Conservation (phyloP, 371 early-diverging fungal genomes). For the Syncephalastrum sp. region DNA sequence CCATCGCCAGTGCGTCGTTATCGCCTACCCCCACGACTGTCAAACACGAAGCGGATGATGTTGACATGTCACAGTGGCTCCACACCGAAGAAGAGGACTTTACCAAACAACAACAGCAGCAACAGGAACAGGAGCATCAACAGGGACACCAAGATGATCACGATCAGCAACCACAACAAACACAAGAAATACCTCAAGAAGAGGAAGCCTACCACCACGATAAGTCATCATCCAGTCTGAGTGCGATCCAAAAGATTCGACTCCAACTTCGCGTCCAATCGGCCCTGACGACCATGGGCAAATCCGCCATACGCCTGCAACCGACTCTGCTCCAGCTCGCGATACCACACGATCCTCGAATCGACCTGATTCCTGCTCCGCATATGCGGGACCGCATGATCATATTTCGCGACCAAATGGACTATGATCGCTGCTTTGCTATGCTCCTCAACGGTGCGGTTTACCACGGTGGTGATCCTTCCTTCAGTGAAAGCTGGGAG, state of each 20-base stretch:
- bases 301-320: constrained; percentile 26
- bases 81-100: not conserved
- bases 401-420: constrained; percentile 52
- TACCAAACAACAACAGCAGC: not conserved
- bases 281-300: constrained; percentile 20
- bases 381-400: constrained; percentile 64
- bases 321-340: constrained; percentile 45
- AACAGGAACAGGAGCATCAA: not conserved
- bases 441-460: constrained; percentile 47
- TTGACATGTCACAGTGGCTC: not conserved
- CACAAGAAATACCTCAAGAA: not conserved
- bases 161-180: not conserved
- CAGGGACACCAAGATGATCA: too few relatives aligned
- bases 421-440: constrained; percentile 57
- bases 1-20: constrained; percentile 4
- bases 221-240: constrained; percentile 25
- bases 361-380: constrained; percentile 57
- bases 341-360: constrained; percentile 59
- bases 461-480: constrained; percentile 61
- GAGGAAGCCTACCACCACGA: not conserved
- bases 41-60: constrained; percentile 6
- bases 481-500: constrained; percentile 57
- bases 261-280: constrained; percentile 42
- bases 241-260: constrained; percentile 45
- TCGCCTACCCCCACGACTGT: not conserved